Percentiles rank a stretch among this genome's conserved stretches.
phyloP scores from a whole-genome alignment of 2,329 filamentous ascomycete species.

The Thermothelomyces thermophilus region DNA sequence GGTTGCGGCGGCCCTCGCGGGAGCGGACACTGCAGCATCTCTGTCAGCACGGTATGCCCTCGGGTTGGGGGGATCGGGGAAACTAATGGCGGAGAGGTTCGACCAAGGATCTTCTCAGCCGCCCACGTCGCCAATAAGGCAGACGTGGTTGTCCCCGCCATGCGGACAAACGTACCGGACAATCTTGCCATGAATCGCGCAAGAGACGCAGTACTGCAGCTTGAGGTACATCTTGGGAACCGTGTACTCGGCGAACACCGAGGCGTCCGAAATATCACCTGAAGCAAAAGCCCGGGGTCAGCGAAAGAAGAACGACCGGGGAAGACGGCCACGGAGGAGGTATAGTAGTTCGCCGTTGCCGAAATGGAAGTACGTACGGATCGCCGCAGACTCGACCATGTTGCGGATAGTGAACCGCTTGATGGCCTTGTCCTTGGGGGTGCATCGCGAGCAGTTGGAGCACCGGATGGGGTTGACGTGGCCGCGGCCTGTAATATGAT shows the following conservation, averaged over 20 bases:
- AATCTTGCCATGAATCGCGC: constrained; percentile 99
- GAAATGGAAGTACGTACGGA: constrained; percentile 66
- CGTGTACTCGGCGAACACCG: constrained; percentile 98
- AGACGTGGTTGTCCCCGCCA: constrained; percentile 50
- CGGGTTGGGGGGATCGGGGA: constrained; percentile 14
- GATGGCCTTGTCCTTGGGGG: constrained; percentile 99
- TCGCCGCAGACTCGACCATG: constrained; percentile 99
- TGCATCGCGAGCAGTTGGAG: constrained; percentile 72
- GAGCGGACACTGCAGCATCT: constrained; percentile 75
- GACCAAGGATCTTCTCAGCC: constrained; percentile 42
- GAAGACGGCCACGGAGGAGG: background rate
- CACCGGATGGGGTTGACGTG: constrained; percentile 97
- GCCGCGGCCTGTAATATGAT: constrained; percentile 58
- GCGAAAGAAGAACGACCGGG: background rate
- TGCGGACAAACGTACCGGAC: constrained; percentile 79
- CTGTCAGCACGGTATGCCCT: constrained; percentile 36
- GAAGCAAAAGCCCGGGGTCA: constrained; percentile 21
- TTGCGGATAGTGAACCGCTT: constrained; percentile 99
- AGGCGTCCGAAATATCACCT: constrained; percentile 99
- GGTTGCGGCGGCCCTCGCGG: constrained; percentile 94
- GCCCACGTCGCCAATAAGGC: constrained; percentile 33
- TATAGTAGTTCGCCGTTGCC: background rate
- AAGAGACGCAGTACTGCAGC: constrained; percentile 99
- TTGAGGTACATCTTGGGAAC: constrained; percentile 99
- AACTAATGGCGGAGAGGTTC: constrained; percentile 25